These are phyloP conservation scores for Serendipita sp. DNA, from an alignment of 1,284 basidiomycete genomes.

Conservation along the genomic window DNA sequence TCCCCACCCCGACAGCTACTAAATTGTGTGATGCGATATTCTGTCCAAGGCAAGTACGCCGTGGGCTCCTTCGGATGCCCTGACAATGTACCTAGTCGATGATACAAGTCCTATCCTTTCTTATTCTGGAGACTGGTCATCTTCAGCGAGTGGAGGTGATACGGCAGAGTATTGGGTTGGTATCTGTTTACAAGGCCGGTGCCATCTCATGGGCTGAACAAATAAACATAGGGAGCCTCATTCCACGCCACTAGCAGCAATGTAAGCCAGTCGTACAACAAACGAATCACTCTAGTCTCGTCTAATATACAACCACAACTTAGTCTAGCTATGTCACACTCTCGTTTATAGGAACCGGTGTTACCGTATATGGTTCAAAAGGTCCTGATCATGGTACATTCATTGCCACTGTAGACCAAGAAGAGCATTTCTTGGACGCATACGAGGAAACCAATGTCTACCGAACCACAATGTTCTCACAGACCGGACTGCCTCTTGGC, in stretches of 20 bases:
- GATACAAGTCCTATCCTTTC: background rate
- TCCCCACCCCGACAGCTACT: background rate
- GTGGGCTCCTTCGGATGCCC: background rate
- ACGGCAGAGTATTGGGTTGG: background rate
- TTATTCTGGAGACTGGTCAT: background rate
- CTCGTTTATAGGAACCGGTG: slow-evolving; percentile 24
- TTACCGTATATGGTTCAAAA: slow-evolving; percentile 24
- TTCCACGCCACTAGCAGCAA: background rate
- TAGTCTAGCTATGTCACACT: slow-evolving; percentile 18
- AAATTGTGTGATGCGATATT: background rate
- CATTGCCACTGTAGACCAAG: slow-evolving; percentile 21
- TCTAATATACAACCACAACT: background rate
- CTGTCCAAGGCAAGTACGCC: background rate
- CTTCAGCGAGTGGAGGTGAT: background rate
- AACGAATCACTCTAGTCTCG: background rate
- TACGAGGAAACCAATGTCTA: slow-evolving; percentile 16
- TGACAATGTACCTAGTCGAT: background rate
- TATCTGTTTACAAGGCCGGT: background rate
- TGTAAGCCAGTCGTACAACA: background rate
- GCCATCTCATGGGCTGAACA: background rate
- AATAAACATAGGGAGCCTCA: background rate
- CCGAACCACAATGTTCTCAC: slow-evolving; percentile 20
- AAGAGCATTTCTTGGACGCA: slow-evolving; percentile 12
- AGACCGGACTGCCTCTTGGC: slow-evolving; percentile 18
- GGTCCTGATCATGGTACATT: slow-evolving; percentile 23